These are phyloP conservation scores for Chlorella sp. DNA, from an alignment of 139 green algal species.

Conservation along the genomic window DNA sequence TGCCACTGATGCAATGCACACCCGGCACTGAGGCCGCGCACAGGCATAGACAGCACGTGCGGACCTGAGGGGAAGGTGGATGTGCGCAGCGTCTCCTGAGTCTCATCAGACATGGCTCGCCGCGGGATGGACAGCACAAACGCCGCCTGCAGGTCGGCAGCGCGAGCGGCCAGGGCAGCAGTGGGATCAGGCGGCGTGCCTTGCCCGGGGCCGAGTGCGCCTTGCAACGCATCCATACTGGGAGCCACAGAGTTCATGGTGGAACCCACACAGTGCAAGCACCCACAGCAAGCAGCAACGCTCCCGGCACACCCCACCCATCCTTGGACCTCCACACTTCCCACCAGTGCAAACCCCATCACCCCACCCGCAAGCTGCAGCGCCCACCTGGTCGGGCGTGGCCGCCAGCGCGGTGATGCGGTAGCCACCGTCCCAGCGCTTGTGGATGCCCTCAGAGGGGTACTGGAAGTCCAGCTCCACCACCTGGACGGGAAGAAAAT, in stretches of 20 bases:
- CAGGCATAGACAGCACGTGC: background rate
- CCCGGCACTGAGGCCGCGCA: background rate
- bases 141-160: conserved; percentile 49
- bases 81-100: conserved; percentile 88
- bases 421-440: conserved; percentile 80
- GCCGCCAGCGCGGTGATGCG: conserved; percentile 78
- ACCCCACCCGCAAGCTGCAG: no score
- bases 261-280: no score
- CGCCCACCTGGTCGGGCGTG: conserved; percentile 67
- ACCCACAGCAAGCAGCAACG: no score
- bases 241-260: no score
- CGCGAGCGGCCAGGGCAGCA: no score
- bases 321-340: no score
- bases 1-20: background rate
- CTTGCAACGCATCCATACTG: no score
- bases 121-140: conserved; percentile 82
- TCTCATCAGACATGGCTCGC: conserved; percentile 72
- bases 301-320: no score
- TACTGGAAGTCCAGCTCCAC: conserved; percentile 90
- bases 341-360: background rate
- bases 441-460: conserved; percentile 83
- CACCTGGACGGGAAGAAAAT: background rate
- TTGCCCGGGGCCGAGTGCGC: no score
- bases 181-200: no score
- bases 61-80: conserved; percentile 67